These are phyloP conservation scores for Tolypocladium paradoxum DNA, from an alignment of 2,329 filamentous ascomycete genomes.

Conservation along the genomic window DNA sequence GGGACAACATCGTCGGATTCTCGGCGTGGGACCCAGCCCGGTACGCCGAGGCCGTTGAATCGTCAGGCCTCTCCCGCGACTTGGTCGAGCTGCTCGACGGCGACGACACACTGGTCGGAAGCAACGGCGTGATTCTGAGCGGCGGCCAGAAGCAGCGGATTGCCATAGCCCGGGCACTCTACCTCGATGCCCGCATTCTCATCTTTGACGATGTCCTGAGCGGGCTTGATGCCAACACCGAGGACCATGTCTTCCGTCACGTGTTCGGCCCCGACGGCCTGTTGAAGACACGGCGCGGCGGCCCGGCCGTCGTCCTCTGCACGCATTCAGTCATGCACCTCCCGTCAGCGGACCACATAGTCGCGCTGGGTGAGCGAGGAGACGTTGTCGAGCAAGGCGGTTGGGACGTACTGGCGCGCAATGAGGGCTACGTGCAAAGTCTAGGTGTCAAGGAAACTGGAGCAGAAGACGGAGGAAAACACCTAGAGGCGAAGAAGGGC, in stretches of 20 bases:
- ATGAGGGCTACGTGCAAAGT: too few species aligned
- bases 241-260: too few species aligned
- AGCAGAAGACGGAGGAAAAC: too few species aligned
- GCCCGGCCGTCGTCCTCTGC: constrained; percentile 18
- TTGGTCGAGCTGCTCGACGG: constrained; percentile 20
- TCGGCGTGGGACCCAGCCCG: constrained; percentile 16
- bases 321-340: constrained; percentile 6
- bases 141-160: constrained; percentile 28
- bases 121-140: constrained; percentile 28
- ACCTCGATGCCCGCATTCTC: too few species aligned
- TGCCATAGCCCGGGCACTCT: too few species aligned
- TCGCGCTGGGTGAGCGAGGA: constrained; percentile 31
- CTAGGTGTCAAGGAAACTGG: too few species aligned
- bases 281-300: too few species aligned
- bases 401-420: constrained; percentile 6
- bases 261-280: too few species aligned
- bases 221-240: too few species aligned
- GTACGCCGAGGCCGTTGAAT: constrained; percentile 24
- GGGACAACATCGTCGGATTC: constrained; percentile 27
- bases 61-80: constrained; percentile 21
- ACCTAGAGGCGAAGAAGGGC: too few species aligned
- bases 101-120: constrained; percentile 27
- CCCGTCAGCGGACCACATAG: constrained; percentile 31
- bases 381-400: constrained; percentile 29
- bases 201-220: too few species aligned